Evolutionary conservation across 257 asterid species (phyloP), one percentile per base, ranked within the genome.

Genomic region (Solanum pennellii): DNA sequence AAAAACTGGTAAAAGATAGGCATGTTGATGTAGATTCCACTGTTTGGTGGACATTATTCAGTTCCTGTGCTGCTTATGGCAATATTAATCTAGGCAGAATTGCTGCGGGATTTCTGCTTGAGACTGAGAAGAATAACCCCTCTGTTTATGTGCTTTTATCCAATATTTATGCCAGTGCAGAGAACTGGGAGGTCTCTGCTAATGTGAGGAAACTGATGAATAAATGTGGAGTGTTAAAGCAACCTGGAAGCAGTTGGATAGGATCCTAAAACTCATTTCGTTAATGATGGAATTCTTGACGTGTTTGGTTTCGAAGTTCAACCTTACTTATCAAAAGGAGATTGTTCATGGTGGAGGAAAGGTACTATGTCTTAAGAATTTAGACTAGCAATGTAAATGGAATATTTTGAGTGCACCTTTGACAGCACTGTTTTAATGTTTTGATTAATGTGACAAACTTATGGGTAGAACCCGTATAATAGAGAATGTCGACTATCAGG

Each of bases 131-230:
- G 29, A 91, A 92, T 45, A 93, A 96, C 89, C 94, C 98, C 21
- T 66, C 92, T 0, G 91, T 95, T 87, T 95, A 93, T 85, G 95
- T 96, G 85, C 92, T 93, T 59, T 71, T 95, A 87, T 93, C 98
- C 4, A 96, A 96, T 91, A 93, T 96, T 68, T 91, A 93, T 89
- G 98, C 99, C 3, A 88, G 91, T 89, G 96, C 95, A 1, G 98
- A 98, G 73, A 92, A 94, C 84, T 96, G 99, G 99, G 95, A 92
- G 73, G 97, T 93, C 90, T 88, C 98, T 0, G 99, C 98, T 49
- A 87, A 86, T 83, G 89, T 93, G 86, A 92, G 99, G 91, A 95
- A 90, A 80, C 59, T 90, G 82, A 96, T 96, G 97, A 93, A 88
- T 89, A 93, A 87, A 79, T 85, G 74, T 88, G 91, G 95, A 10